Conservation (phyloP, 257 asterid species). For the Nicotiana benthamiana region DNA sequence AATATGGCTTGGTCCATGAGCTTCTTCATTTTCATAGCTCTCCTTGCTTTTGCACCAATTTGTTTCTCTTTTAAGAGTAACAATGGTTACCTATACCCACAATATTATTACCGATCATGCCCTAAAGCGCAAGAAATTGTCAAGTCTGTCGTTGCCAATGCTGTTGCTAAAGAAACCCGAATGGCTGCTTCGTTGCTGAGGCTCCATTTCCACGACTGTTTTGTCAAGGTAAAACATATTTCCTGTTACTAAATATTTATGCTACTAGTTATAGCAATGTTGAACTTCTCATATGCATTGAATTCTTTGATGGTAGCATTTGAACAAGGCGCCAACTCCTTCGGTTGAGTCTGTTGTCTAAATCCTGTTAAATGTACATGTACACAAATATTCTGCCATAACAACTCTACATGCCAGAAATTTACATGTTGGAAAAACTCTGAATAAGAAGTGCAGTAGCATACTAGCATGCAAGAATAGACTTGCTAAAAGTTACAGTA, state of each 20-base stretch:
- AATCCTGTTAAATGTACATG: neutral
- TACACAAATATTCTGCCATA: neutral
- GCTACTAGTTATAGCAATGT: neutral
- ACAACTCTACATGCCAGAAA: neutral
- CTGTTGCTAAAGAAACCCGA: slow-evolving; percentile 70
- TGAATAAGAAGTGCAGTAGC: neutral
- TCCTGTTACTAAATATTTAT: neutral
- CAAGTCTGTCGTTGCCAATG: slow-evolving; percentile 58
- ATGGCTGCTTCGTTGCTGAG: slow-evolving; percentile 92
- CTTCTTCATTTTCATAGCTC: slow-evolving; percentile 29
- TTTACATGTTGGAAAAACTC: neutral
- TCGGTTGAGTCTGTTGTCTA: neutral
- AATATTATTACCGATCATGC: slow-evolving; percentile 66
- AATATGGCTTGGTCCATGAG: slow-evolving; percentile 32
- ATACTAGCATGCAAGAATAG: neutral
- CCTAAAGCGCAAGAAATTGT: slow-evolving; percentile 62
- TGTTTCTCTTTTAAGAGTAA: slow-evolving; percentile 31
- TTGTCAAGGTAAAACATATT: slow-evolving; percentile 52
- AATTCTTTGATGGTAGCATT: neutral
- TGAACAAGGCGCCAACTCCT: neutral
- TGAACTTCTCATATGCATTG: neutral
- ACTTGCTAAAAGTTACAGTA: neutral
- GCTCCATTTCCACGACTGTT: slow-evolving; percentile 94
- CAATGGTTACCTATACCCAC: slow-evolving; percentile 69
- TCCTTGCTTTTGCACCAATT: slow-evolving; percentile 49